These are phyloP conservation scores for Lactarius psammicola DNA, from an alignment of 768 basidiomycete species.

Conservation along the genomic window DNA sequence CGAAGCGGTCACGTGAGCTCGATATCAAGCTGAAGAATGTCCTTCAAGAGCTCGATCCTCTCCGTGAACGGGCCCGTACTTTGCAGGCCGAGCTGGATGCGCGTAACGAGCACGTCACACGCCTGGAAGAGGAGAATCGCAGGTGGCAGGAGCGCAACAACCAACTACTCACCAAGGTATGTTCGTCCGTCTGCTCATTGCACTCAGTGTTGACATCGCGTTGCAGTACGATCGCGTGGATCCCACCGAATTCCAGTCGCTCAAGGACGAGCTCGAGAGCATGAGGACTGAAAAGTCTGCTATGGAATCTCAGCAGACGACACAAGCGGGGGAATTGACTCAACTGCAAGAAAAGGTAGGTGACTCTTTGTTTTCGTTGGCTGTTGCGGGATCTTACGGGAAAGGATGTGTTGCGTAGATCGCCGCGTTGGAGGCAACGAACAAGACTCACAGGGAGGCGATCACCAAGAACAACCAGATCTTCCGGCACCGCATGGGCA, in stretches of 20 bases:
- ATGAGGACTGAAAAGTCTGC: conserved; percentile 36
- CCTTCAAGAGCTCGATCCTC: conserved; percentile 65
- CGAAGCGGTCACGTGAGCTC: conserved; percentile 65
- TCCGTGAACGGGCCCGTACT: conserved; percentile 64
- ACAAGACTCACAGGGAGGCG: conserved; percentile 22
- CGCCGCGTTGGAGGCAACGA: conserved; percentile 21
- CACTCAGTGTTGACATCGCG: neutral
- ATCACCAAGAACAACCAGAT: conserved; percentile 25
- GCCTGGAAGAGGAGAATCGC: conserved; percentile 72
- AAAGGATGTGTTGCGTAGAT: conserved; percentile 29
- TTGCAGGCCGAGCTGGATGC: conserved; percentile 75
- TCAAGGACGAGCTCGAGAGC: conserved; percentile 68
- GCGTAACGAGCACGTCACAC: conserved; percentile 59
- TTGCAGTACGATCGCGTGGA: conserved; percentile 83
- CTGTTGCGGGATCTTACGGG: conserved; percentile 1
- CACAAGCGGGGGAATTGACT: conserved; percentile 2
- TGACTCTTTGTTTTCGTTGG: neutral
- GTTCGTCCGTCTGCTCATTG: conserved; percentile 11
- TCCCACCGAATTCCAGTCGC: conserved; percentile 75
- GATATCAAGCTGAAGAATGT: conserved; percentile 60
- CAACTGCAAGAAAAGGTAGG: conserved; percentile 30
- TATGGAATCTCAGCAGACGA: conserved; percentile 22
- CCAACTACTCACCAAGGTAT: conserved; percentile 77
- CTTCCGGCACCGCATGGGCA: conserved; percentile 26
- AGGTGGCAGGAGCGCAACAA: conserved; percentile 84